These are phyloP conservation scores for Dictyostelium discoideum DNA, from an alignment of 78 protist species.

Conservation along the genomic window dicty_2.7 NC_007088.5:4048001-4048500, in stretches of 20 bases:
- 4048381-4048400: conserved; percentile 87
- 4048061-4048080: conserved; percentile 76
- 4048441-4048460: conserved; percentile 91
- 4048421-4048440: conserved; percentile 92
- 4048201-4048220: neutral
- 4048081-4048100: conserved; percentile 88
- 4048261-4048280: conserved; percentile 78
- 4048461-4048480: conserved; percentile 91
- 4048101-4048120: conserved; percentile 92
- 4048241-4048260: conserved; percentile 86
- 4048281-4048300: conserved; percentile 41
- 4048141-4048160: conserved; percentile 81
- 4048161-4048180: conserved; percentile 83
- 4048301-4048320: conserved; percentile 86
- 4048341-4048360: conserved; percentile 90
- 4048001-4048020: conserved; percentile 84
- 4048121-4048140: conserved; percentile 90
- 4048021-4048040: conserved; percentile 72
- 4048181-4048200: conserved; percentile 24
- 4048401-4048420: conserved; percentile 91
- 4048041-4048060: conserved; percentile 82
- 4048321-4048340: conserved; percentile 87
- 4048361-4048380: conserved; percentile 84
- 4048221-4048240: conserved; percentile 59
- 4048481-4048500: conserved; percentile 78